Conservation (phyloP, 352 stramenopile genomes). For the Globisporangium canariense region DNA sequence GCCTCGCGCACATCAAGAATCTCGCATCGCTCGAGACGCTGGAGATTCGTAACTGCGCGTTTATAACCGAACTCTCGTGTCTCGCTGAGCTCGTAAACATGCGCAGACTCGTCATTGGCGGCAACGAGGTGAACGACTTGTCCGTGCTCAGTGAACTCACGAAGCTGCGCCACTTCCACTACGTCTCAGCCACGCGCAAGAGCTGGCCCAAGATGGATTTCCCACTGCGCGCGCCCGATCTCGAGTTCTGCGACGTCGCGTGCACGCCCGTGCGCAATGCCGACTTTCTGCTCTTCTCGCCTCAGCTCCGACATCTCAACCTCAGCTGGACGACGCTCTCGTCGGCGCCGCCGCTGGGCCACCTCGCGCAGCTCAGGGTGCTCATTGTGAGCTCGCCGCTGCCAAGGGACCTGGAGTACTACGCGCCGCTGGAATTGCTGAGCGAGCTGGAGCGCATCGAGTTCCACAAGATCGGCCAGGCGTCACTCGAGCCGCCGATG, state of each 20-base stretch:
- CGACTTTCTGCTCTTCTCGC: slow-evolving; percentile 4
- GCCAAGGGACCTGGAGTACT: neutral
- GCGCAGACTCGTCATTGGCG: slow-evolving; percentile 1
- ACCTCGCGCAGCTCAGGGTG: neutral
- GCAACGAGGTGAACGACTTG: slow-evolving; percentile 5
- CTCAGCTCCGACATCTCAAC: slow-evolving; percentile 1
- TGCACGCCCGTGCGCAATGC: neutral
- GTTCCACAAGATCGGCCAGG: slow-evolving; percentile 1
- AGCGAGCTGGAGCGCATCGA: neutral
- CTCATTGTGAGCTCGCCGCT: slow-evolving; percentile 5
- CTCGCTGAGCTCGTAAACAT: slow-evolving; percentile 1
- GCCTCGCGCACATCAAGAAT: slow-evolving; percentile 1
- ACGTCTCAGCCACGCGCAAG: neutral
- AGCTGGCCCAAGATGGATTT: slow-evolving; percentile 6
- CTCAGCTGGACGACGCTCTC: slow-evolving; percentile 9
- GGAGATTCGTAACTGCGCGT: slow-evolving; percentile 5
- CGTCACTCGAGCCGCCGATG: neutral
- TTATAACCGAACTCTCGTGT: neutral
- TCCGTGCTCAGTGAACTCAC: neutral
- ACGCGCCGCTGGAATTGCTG: slow-evolving; percentile 1
- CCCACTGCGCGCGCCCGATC: slow-evolving; percentile 2
- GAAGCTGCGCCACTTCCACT: slow-evolving; percentile 3
- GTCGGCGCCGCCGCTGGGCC: neutral
- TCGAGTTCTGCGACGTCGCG: slow-evolving; percentile 4
- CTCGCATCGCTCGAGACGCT: slow-evolving; percentile 6